phyloP scores from a whole-genome alignment of 2,329 filamentous ascomycete genomes.

The Pseudogymnoascus sp. region DNA sequence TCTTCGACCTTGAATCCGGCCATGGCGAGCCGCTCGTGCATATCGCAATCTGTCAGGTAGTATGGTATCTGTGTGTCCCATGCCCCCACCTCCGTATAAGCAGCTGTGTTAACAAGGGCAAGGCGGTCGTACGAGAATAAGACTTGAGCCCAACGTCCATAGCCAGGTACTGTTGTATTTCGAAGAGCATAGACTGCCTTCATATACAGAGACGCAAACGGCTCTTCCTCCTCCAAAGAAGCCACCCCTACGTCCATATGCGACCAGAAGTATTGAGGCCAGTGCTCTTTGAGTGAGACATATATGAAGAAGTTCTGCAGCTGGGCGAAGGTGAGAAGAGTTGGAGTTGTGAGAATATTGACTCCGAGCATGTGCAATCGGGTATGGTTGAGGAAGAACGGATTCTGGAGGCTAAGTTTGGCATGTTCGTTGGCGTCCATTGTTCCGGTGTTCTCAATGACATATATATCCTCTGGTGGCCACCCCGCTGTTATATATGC shows the following conservation, averaged over 20 bases:
- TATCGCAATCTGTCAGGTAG: constrained; percentile 51
- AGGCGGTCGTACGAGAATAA: constrained; percentile 54
- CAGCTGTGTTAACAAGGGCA: constrained; percentile 46
- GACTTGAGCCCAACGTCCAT: constrained; percentile 39
- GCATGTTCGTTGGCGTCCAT: constrained; percentile 43
- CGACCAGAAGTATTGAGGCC: constrained; percentile 48
- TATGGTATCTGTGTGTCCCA: constrained; percentile 54
- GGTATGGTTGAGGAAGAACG: constrained; percentile 48
- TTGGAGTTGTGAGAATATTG: constrained; percentile 42
- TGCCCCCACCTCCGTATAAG: constrained; percentile 37
- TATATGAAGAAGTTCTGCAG: constrained; percentile 47
- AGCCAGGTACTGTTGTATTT: constrained; percentile 10
- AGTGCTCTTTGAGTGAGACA: constrained; percentile 37
- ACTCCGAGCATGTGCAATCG: constrained; percentile 44
- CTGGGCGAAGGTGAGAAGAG: constrained; percentile 46
- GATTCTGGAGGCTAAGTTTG: constrained; percentile 44
- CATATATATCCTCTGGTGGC: constrained; percentile 46
- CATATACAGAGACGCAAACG: constrained; percentile 18
- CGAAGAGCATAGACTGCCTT: constrained; percentile 16
- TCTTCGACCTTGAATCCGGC: constrained; percentile 36
- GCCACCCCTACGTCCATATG: constrained; percentile 47
- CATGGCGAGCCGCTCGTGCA: constrained; percentile 43
- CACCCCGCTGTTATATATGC: constrained; percentile 52
- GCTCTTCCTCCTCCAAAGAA: constrained; percentile 32
- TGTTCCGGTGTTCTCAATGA: constrained; percentile 50